phyloP scores from a whole-genome alignment of 2,329 filamentous ascomycete species.

The Aspergillus sojae region DNA sequence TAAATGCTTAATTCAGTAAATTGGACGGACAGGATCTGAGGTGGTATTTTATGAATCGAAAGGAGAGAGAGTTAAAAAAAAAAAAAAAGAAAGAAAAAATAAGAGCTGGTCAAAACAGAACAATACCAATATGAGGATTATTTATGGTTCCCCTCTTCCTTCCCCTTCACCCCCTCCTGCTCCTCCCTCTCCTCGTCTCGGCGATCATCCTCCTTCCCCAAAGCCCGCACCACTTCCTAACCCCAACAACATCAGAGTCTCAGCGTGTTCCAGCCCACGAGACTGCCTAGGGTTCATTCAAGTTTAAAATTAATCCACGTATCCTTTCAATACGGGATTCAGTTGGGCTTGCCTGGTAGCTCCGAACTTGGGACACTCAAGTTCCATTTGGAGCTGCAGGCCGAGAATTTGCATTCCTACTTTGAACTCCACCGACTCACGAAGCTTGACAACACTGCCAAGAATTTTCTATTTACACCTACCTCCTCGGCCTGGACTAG shows the following conservation, averaged over 20 bases:
- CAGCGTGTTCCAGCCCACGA: background rate
- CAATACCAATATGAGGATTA: background rate
- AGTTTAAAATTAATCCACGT: background rate
- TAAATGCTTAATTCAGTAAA: background rate
- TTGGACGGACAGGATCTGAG: background rate
- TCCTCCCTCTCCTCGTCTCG: background rate
- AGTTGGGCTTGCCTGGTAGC: slow-evolving; percentile 23
- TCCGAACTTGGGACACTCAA: slow-evolving; percentile 30
- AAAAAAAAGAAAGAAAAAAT: background rate
- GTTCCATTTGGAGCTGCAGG: slow-evolving; percentile 30
- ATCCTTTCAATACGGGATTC: slow-evolving; percentile 12
- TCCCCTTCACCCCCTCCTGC: background rate
- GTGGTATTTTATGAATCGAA: background rate
- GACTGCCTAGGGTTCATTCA: background rate
- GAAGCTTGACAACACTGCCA: slow-evolving; percentile 17
- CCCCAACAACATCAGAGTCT: background rate
- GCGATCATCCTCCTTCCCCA: background rate
- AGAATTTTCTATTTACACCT: slow-evolving; percentile 7
- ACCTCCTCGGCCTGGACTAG: background rate
- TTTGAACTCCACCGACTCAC: slow-evolving; percentile 15
- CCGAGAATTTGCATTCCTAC: slow-evolving; percentile 22
- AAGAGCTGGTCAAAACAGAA: background rate
- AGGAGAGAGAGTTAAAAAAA: background rate
- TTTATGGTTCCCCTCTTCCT: background rate
- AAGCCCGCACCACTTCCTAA: background rate